phyloP scores from a whole-genome alignment of 352 stramenopile genomes.

The Phytophthora sp. region DNA sequence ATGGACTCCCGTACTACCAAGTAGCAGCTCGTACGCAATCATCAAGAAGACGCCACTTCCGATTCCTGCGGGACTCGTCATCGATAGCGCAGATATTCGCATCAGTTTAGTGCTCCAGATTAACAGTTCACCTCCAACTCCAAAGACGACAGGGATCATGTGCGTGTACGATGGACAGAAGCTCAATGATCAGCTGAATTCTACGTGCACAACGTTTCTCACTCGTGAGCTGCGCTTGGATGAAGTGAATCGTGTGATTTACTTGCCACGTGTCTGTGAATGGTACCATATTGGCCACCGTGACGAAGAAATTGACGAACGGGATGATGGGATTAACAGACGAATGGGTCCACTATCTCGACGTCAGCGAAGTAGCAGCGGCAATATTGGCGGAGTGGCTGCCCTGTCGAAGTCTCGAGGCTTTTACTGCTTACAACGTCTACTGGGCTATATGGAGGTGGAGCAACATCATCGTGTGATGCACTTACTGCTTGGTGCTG shows the following conservation, averaged over 20 bases:
- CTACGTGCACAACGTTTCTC: conserved; percentile 53
- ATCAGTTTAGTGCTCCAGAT: conserved; percentile 88
- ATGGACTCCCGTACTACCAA: conserved; percentile 42
- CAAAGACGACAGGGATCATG: conserved; percentile 48
- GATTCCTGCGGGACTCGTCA: conserved; percentile 44
- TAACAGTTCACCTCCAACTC: conserved; percentile 39
- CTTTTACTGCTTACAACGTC: conserved; percentile 72
- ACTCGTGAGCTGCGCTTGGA: conserved; percentile 50
- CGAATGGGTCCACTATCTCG: conserved; percentile 21
- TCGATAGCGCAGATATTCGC: conserved; percentile 70
- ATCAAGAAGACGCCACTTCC: conserved; percentile 28
- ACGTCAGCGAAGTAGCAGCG: conserved; percentile 22
- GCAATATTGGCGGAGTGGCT: conserved; percentile 20
- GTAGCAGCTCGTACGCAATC: conserved; percentile 42
- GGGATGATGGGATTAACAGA: conserved; percentile 30
- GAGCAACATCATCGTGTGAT: conserved; percentile 59
- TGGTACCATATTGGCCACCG: conserved; percentile 54
- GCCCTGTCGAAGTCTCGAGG: conserved; percentile 43
- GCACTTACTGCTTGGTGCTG: conserved; percentile 62
- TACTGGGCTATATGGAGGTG: conserved; percentile 65
- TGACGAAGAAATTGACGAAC: conserved; percentile 16
- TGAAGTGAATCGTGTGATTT: conserved; percentile 44
- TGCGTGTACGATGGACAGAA: conserved; percentile 61
- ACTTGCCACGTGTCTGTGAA: conserved; percentile 65
- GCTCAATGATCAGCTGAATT: conserved; percentile 83